Base-by-base conservation (phyloP, 2,329 filamentous ascomycete species). In the Ceratocystis cacaofunesta region DNA sequence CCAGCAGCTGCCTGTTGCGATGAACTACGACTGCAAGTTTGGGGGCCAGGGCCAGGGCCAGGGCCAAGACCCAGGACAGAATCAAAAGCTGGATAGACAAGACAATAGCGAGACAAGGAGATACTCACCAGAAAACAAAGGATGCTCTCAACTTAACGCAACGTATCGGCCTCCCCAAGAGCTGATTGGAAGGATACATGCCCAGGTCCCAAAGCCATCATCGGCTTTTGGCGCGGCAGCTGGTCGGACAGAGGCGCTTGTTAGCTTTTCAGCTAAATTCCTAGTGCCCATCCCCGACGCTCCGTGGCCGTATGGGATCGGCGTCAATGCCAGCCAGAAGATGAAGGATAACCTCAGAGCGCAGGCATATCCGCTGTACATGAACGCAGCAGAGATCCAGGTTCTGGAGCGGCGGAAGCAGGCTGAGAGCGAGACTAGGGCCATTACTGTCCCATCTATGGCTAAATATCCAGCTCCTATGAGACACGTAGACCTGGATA, bases 251-350 rank as follows among this genome's bases (percentile, higher is more conserved):
- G 5, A 30, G 3, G 25, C 52, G 30, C 17, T 57, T 30, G 52
- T 28, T 28, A 25, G 61, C 22, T n/a, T 30, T 10, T 64, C 71
- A 72, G 25, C 70, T 69, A 68, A 70, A 70, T 43, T 41, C 68
- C 69, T 36, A 30, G 67, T 63, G 36, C 68, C 66, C 30, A 65
- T 46, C 55, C 67, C 44, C 46, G 19, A 15, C 25, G 52, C 68
- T 70, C 64, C 69, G 68, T 67, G 67, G 69, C 66, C 61, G 68
- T 63, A 65, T 64, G 52, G 60, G 65, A 43, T 64, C 19, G 65
- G 62, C 22, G 57, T 64, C 28, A 17, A 32, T n/a, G 67, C 67
- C 19, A 65, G 67, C 15, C 36, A 43, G 22, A 30, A 62, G 8
- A 61, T 62, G 36, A 61, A 62, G 41, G 55, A 41, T 10, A 25